These are phyloP conservation scores for Ceratobasidium papillatum DNA, from an alignment of 1,284 basidiomycete genomes.

Conservation along the genomic window DNA sequence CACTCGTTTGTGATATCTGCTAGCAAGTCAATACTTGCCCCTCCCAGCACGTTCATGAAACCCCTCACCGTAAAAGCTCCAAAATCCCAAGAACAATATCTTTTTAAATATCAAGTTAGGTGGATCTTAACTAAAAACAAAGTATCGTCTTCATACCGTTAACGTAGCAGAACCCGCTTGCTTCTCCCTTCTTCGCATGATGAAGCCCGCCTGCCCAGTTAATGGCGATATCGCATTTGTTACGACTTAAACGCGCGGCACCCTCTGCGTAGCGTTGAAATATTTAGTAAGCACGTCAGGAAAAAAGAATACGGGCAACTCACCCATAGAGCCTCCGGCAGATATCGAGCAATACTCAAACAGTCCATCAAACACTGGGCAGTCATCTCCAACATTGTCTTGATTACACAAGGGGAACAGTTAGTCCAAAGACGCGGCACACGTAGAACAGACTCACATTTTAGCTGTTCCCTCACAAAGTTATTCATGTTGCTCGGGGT, in stretches of 20 bases:
- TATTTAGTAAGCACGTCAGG: not conserved
- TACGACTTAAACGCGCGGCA: constrained; percentile 90
- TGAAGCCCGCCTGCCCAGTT: constrained; percentile 99
- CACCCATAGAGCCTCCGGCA: constrained; percentile 98
- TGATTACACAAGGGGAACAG: constrained; percentile 27
- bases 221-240: constrained; percentile 98
- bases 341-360: constrained; percentile 99
- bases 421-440: not conserved
- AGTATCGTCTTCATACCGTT: constrained; percentile 70
- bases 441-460: constrained; percentile 70
- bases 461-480: constrained; percentile 94
- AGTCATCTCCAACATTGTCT: constrained; percentile 95
- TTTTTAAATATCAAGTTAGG: constrained; percentile 48
- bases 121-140: not conserved
- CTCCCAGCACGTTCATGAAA: constrained; percentile 1
- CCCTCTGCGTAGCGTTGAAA: constrained; percentile 71
- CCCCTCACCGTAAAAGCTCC: constrained; percentile 80
- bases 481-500: constrained; percentile 87
- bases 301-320: constrained; percentile 46
- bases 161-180: constrained; percentile 98
- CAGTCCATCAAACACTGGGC: constrained; percentile 96
- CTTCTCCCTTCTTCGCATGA: constrained; percentile 98
- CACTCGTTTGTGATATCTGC: constrained; percentile 91
- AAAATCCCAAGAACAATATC: constrained; percentile 98
- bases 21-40: not conserved